A percentile compares a stretch with the other conserved stretches of the same genome.
These are phyloP conservation scores for Erysimum cheiri DNA, from an alignment of 441 rosid species.

Conservation along the genomic window DNA sequence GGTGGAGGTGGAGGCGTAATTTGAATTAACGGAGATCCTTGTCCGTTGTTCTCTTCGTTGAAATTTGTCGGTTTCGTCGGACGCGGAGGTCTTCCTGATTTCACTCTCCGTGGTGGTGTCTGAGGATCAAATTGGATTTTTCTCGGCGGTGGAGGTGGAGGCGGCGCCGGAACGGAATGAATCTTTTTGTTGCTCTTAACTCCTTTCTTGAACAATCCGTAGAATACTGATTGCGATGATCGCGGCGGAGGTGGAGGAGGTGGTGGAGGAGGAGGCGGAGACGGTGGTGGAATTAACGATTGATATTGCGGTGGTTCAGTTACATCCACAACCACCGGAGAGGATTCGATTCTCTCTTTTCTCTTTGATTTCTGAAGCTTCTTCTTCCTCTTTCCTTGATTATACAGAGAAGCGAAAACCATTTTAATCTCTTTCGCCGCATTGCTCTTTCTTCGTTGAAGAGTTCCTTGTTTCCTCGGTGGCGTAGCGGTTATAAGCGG, in stretches of 20 bases:
- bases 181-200: slow-evolving; percentile 65
- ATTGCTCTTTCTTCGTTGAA: slow-evolving; percentile 63
- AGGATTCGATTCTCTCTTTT: slow-evolving; percentile 34
- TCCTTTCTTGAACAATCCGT: slow-evolving; percentile 63
- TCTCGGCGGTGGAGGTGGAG: slow-evolving; percentile 62
- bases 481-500: slow-evolving; percentile 46
- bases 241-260: slow-evolving; percentile 78
- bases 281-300: slow-evolving; percentile 46
- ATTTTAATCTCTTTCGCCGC: slow-evolving; percentile 77
- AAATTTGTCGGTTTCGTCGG: slow-evolving; percentile 48
- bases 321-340: slow-evolving; percentile 25
- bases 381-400: slow-evolving; percentile 64
- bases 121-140: slow-evolving; percentile 40
- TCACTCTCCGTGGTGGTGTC: slow-evolving; percentile 45
- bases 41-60: slow-evolving; percentile 49
- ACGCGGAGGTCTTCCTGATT: slow-evolving; percentile 67
- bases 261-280: slow-evolving; percentile 58
- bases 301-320: slow-evolving; percentile 38
- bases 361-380: slow-evolving; percentile 52
- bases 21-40: slow-evolving; percentile 55
- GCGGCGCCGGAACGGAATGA: slow-evolving; percentile 58
- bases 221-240: slow-evolving; percentile 67
- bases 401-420: slow-evolving; percentile 63
- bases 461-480: slow-evolving; percentile 41
- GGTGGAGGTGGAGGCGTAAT: slow-evolving; percentile 68